These are phyloP conservation scores for Excoecaria agallocha DNA, from an alignment of 345 rosid genomes.

Conservation along the genomic window DNA sequence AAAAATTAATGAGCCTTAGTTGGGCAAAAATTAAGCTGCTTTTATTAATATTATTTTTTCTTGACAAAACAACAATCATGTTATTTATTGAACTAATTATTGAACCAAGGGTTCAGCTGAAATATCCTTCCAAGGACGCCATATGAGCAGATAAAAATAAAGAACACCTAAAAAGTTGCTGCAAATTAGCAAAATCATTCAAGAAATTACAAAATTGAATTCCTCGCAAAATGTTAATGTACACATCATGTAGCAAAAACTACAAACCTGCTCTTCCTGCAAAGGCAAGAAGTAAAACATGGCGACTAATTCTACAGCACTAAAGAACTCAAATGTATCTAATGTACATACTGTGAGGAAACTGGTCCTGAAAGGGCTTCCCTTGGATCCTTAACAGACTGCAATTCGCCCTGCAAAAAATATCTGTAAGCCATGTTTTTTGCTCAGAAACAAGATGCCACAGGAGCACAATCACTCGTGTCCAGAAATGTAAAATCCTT, in stretches of 20 bases:
- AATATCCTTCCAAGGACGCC: not conserved
- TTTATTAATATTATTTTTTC: no score
- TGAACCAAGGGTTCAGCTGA: no score
- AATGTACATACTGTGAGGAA: not conserved
- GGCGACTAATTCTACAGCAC: not conserved
- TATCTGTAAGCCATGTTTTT: not conserved
- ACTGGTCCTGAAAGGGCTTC: not conserved
- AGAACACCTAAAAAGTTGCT: no score
- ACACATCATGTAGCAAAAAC: not conserved
- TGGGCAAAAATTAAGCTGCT: no score
- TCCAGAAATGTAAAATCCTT: not conserved
- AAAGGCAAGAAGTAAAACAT: not conserved
- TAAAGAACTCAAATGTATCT: not conserved
- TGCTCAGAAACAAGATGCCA: not conserved
- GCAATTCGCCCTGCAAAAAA: not conserved
- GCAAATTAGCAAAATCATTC: not conserved
- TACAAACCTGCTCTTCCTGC: not conserved
- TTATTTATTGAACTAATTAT: no score
- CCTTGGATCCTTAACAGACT: not conserved
- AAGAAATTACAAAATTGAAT: not conserved
- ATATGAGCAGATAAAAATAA: not conserved
- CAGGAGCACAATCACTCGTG: not conserved
- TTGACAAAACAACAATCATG: no score
- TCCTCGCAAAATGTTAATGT: not conserved
- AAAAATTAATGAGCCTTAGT: no score